Conservation (phyloP, 2,329 filamentous ascomycete species). For the Fusarium avenaceum region DNA sequence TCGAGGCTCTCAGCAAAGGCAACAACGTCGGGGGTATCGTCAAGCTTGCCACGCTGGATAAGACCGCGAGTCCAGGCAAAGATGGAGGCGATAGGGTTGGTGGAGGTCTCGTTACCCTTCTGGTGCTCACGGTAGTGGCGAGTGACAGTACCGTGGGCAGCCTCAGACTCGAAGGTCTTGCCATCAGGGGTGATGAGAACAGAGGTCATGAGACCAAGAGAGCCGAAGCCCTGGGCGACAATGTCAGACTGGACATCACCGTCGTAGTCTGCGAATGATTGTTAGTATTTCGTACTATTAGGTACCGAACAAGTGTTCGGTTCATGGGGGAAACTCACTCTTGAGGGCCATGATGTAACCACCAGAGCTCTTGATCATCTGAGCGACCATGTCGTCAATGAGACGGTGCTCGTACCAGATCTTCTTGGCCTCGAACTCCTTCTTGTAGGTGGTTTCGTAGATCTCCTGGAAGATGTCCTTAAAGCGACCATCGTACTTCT, state of each 20-base stretch:
- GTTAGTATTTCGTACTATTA: constrained; percentile 30
- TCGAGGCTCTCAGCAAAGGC: constrained; percentile 93
- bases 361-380: constrained; percentile 99
- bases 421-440: constrained; percentile 87
- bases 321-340: constrained; percentile 71
- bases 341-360: constrained; percentile 98
- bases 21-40: constrained; percentile 91
- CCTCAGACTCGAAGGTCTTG: constrained; percentile 97
- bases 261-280: constrained; percentile 81
- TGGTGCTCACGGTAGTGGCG: constrained; percentile 99
- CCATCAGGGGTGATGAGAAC: constrained; percentile 97
- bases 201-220: constrained; percentile 97
- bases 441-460: constrained; percentile 88
- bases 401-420: constrained; percentile 99
- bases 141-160: constrained; percentile 97
- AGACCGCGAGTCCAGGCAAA: constrained; percentile 99
- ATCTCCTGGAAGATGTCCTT: constrained; percentile 99
- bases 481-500: constrained; percentile 98
- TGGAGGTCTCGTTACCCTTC: constrained; percentile 96
- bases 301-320: constrained; percentile 29
- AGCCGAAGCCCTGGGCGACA: constrained; percentile 97
- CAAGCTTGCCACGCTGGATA: constrained; percentile 91
- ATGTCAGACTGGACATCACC: constrained; percentile 99
- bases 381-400: constrained; percentile 99
- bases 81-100: constrained; percentile 98